A percentile compares a stretch with the other conserved stretches of the same genome.
Conservation (phyloP, 164 flowering plant genomes). For the Brasenia schreberi region DNA sequence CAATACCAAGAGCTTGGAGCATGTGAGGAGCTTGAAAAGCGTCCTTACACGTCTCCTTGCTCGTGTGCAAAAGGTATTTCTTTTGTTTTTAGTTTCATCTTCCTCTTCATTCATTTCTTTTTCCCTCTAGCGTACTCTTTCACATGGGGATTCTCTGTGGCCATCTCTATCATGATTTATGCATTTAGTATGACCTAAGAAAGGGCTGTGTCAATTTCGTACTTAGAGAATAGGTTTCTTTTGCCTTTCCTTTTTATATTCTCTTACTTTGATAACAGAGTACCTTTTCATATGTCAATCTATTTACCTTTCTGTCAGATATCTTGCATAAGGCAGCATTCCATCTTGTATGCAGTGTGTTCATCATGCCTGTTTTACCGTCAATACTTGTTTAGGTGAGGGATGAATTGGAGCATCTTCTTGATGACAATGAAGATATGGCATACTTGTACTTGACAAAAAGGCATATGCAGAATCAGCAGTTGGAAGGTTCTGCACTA, state of each 20-base stretch:
- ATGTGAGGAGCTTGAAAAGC: slow-evolving; percentile 76
- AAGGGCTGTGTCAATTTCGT: too few relatives aligned
- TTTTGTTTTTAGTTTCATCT: neutral
- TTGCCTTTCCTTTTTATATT: too few relatives aligned
- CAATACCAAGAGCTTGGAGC: slow-evolving; percentile 86
- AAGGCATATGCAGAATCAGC: slow-evolving; percentile 73
- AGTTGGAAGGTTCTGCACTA: slow-evolving; percentile 39
- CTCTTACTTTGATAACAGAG: too few relatives aligned
- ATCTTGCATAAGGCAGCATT: too few relatives aligned
- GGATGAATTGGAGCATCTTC: slow-evolving; percentile 91
- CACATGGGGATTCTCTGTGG: too few relatives aligned
- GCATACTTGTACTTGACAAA: slow-evolving; percentile 81
- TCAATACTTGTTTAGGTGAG: slow-evolving; percentile 41
- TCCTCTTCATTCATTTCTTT: neutral
- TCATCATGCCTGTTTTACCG: too few relatives aligned
- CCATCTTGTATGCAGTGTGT: too few relatives aligned
- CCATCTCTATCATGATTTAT: slow-evolving; percentile 18
- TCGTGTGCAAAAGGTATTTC: slow-evolving; percentile 79
- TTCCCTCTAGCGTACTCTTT: neutral
- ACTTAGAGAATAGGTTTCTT: too few relatives aligned
- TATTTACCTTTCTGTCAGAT: too few relatives aligned
- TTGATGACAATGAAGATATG: slow-evolving; percentile 97
- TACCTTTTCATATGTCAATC: too few relatives aligned
- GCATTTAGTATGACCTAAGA: too few relatives aligned
- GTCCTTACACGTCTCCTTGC: slow-evolving; percentile 89